Evolutionary conservation across 164 flowering plant species (phyloP), one percentile per base, ranked within the genome.

Genomic region (Tetrastigma voinierianum): DNA sequence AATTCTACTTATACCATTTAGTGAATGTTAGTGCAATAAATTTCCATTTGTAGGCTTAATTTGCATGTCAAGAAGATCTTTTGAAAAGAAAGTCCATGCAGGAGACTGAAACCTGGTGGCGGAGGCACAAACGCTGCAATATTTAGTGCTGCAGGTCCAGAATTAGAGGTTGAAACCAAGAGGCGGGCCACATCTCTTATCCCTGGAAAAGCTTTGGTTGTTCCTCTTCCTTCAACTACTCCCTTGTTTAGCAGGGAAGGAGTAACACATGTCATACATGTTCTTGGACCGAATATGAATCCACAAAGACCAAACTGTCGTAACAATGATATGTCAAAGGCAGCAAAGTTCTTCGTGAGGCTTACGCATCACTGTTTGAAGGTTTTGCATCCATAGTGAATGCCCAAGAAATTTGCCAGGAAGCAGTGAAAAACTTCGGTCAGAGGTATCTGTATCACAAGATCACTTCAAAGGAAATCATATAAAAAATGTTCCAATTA

Each of bases 51-150:
- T 32, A 32, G 40, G 40, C 6, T 32, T 32, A 32, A 32, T 32
- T 32, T 32, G 40, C 40, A 14, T 24, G 32, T 59, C 52, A 59
- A 46, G 14, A 56, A 53, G 40, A 17, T 40, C 18, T 9, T 46
- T 19, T 71, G 16, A 67, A 57, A 56, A 13, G 59, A 64, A 24
- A 46, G 24, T 49, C 51, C 46, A 7, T 81, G 81, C 88, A 90
- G 98, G 97, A 80, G 93, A 63, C 75, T 94, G 66, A 91, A 84
- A 81, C 90, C 98, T 32, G 96, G 96, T 68, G 98, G 98, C 67
- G 98, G 98, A 65, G 98, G 98, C n/a, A 97, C 92, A 21, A 94
- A 94, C 81, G 97, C 96, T 56, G 90, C 98, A 67, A 90, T 95
- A 67, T 95, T 76, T 74, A 84, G 56, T 56, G 98, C 96, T 71